A percentile compares a stretch with the other conserved stretches of the same genome.
These are phyloP conservation scores for Acer campestre DNA, from an alignment of 345 rosid species.

Conservation along the genomic window DNA sequence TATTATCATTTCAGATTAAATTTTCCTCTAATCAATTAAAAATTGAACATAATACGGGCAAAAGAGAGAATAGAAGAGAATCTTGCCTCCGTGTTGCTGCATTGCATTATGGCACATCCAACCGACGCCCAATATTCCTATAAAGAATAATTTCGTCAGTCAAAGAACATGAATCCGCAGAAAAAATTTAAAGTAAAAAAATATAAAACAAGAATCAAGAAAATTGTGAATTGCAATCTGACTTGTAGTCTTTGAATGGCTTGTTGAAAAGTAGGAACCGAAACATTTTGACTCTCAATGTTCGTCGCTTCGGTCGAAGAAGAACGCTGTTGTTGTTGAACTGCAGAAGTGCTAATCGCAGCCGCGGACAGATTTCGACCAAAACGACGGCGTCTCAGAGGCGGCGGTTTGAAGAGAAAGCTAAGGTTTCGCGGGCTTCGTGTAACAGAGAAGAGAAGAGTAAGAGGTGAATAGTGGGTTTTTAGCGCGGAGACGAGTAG, in stretches of 20 bases:
- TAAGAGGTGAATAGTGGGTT: constrained; percentile 41
- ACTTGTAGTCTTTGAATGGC: constrained; percentile 97
- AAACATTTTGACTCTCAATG: constrained; percentile 27
- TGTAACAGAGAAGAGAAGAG: constrained; percentile 33
- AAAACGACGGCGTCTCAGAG: constrained; percentile 32
- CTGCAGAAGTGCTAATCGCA: constrained; percentile 42
- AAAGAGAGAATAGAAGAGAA: not conserved
- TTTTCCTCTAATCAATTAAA: not conserved
- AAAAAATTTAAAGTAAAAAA: not conserved
- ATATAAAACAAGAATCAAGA: not conserved
- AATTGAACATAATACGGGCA: not conserved
- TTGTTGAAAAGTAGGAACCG: constrained; percentile 78
- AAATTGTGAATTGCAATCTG: not conserved
- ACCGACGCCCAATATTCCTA: constrained; percentile 98
- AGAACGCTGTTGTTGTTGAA: constrained; percentile 29
- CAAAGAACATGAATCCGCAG: not conserved
- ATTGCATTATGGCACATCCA: constrained; percentile 96
- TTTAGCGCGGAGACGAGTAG: constrained; percentile 65
- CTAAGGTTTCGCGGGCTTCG: constrained; percentile 19
- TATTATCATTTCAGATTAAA: not conserved
- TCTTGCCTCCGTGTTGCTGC: constrained; percentile 91
- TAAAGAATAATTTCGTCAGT: not conserved
- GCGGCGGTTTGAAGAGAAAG: constrained; percentile 26
- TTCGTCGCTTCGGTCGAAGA: constrained; percentile 36
- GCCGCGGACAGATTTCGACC: constrained; percentile 37